phyloP scores from a whole-genome alignment of 139 green algal species.

The Micromonas pusilla region DNA sequence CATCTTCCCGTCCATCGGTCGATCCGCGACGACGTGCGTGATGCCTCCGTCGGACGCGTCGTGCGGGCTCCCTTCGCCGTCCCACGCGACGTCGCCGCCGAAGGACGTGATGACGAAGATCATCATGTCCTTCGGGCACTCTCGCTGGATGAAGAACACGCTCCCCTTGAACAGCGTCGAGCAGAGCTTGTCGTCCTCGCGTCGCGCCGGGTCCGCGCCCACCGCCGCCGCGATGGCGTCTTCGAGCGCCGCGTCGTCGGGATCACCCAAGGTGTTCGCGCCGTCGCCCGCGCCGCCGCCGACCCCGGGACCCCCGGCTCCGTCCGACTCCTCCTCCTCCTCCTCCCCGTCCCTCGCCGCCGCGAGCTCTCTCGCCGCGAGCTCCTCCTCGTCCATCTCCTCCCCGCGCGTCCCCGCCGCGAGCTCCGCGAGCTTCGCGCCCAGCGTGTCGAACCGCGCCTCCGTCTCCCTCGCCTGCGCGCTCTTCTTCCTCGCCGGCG shows the following conservation, averaged over 20 bases:
- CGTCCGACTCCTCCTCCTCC: constrained; percentile 26
- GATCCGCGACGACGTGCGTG: constrained; percentile 73
- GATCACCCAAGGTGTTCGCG: constrained; percentile 12
- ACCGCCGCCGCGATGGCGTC: background rate
- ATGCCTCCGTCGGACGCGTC: constrained; percentile 64
- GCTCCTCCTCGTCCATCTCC: constrained; percentile 20
- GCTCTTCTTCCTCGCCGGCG: constrained; percentile 1
- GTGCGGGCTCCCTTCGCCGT: constrained; percentile 77
- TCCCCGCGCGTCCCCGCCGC: constrained; percentile 20
- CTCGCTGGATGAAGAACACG: constrained; percentile 83
- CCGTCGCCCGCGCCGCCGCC: constrained; percentile 33
- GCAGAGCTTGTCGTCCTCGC: constrained; percentile 51
- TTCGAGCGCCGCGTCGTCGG: constrained; percentile 21
- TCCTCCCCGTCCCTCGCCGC: background rate
- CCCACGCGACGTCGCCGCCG: constrained; percentile 81
- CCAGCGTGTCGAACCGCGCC: constrained; percentile 27
- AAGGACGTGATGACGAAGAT: constrained; percentile 86
- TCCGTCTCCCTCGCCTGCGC: background rate
- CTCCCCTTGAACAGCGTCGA: constrained; percentile 75
- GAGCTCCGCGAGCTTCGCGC: constrained; percentile 33
- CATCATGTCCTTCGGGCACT: constrained; percentile 81
- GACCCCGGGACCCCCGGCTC: background rate
- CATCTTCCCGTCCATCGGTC: constrained; percentile 37
- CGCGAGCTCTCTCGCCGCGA: constrained; percentile 14
- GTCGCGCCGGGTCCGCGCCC: constrained; percentile 3